Conservation (phyloP, 1,284 basidiomycete species). For the Ceratobasidium sp. region DNA sequence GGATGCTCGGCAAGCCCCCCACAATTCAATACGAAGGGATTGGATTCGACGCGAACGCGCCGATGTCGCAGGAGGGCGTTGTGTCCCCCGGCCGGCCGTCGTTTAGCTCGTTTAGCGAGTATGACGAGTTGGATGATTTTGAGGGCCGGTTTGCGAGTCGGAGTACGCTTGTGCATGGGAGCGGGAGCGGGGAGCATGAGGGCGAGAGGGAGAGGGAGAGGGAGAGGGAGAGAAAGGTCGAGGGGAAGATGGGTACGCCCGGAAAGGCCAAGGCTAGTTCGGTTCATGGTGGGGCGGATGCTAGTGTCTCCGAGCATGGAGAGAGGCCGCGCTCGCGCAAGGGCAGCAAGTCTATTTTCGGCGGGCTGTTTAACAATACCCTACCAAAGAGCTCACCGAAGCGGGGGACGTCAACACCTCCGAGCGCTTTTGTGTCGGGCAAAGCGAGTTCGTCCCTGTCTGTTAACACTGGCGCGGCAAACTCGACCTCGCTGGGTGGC, state of each 20-base stretch:
- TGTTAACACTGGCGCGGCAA: background rate
- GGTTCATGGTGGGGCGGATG: background rate
- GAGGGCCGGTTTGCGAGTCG: constrained; percentile 82
- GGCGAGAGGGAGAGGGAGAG: constrained; percentile 49
- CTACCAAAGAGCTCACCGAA: constrained; percentile 9
- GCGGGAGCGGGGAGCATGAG: constrained; percentile 50
- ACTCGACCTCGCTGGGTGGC: background rate
- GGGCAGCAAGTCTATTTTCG: constrained; percentile 37
- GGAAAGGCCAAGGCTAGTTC: constrained; percentile 8
- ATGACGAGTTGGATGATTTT: constrained; percentile 84
- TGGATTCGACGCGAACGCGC: constrained; percentile 66
- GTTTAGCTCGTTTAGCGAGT: constrained; percentile 70
- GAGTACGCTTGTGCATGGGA: constrained; percentile 66
- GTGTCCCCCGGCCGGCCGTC: constrained; percentile 31
- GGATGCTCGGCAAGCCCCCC: constrained; percentile 95
- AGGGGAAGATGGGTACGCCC: background rate
- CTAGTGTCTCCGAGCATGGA: background rate
- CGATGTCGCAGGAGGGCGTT: constrained; percentile 44
- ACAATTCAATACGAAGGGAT: constrained; percentile 81
- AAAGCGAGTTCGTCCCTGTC: background rate
- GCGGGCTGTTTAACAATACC: constrained; percentile 25
- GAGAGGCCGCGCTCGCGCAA: constrained; percentile 11
- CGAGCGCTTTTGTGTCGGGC: background rate
- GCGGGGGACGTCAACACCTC: constrained; percentile 29
- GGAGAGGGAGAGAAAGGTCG: background rate